phyloP scores from a whole-genome alignment of 1,284 basidiomycete species.

The Xanthoconium separans region DNA sequence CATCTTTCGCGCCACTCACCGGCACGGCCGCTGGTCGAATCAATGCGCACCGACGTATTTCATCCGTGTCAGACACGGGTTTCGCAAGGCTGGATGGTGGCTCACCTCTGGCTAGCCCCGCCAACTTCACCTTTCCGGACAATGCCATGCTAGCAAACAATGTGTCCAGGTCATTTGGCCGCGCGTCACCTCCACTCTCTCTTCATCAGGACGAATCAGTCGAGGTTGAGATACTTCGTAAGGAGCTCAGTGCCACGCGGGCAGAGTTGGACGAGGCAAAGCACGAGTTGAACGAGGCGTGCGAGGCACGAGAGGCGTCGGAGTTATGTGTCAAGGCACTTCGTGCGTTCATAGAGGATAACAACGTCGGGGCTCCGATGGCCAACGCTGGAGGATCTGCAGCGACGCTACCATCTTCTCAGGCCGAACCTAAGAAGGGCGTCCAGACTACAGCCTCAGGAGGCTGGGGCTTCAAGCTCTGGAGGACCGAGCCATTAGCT shows the following conservation, averaged over 20 bases:
- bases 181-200: constrained; percentile 41
- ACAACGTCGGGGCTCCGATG: constrained; percentile 50
- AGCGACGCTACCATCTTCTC: constrained; percentile 23
- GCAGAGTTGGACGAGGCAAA: constrained; percentile 62
- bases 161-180: constrained; percentile 42
- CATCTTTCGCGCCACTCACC: constrained; percentile 70
- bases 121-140: constrained; percentile 26
- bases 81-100: constrained; percentile 33
- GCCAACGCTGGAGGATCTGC: constrained; percentile 15
- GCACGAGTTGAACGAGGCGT: constrained; percentile 70
- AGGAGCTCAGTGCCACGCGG: constrained; percentile 59
- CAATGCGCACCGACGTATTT: constrained; percentile 62
- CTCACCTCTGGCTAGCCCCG: constrained; percentile 33
- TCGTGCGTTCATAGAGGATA: constrained; percentile 81
- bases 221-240: constrained; percentile 59
- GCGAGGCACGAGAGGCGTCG: constrained; percentile 84
- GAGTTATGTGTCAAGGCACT: constrained; percentile 82
- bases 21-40: constrained; percentile 47
- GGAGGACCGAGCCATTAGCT: constrained; percentile 46
- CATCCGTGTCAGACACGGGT: constrained; percentile 60
- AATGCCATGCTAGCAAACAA: constrained; percentile 19
- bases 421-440: constrained; percentile 42
- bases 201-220: constrained; percentile 32
- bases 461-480: constrained; percentile 65
- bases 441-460: constrained; percentile 15